These are phyloP conservation scores for Smittium mucronatum DNA, from an alignment of 371 early-diverging fungal genomes.

Conservation along the genomic window DNA sequence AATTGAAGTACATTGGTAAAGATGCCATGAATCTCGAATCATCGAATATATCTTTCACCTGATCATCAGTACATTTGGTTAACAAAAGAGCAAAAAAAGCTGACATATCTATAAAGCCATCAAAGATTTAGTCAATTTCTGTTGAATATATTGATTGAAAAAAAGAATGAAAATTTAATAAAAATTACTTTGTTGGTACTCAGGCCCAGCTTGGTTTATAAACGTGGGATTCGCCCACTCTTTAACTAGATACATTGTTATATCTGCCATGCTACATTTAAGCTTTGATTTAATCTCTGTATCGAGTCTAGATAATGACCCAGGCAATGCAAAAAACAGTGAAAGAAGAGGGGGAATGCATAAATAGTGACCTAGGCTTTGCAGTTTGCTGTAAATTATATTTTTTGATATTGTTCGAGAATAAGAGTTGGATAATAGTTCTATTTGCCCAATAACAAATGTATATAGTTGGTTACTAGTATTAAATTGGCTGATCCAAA, in stretches of 20 bases:
- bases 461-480: not conserved
- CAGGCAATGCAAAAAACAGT: not conserved
- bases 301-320: not conserved
- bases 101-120: not conserved
- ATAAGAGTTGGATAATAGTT: not conserved
- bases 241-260: not conserved
- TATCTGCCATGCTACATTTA: not conserved
- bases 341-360: not conserved
- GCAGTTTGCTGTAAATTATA: not conserved
- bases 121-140: no score
- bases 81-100: not conserved
- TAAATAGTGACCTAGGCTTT: not conserved
- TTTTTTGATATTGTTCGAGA: not conserved
- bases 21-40: conserved; percentile 5
- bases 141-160: no score
- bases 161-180: no score
- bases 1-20: conserved; percentile 6
- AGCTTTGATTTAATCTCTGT: not conserved
- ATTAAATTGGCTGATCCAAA: not conserved
- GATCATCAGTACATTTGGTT: not conserved
- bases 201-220: not conserved
- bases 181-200: not conserved
- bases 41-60: not conserved
- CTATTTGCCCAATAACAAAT: not conserved
- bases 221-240: not conserved